These are phyloP conservation scores for Pisolithus marmoratus DNA, from an alignment of 768 basidiomycete genomes.

Conservation along the genomic window DNA sequence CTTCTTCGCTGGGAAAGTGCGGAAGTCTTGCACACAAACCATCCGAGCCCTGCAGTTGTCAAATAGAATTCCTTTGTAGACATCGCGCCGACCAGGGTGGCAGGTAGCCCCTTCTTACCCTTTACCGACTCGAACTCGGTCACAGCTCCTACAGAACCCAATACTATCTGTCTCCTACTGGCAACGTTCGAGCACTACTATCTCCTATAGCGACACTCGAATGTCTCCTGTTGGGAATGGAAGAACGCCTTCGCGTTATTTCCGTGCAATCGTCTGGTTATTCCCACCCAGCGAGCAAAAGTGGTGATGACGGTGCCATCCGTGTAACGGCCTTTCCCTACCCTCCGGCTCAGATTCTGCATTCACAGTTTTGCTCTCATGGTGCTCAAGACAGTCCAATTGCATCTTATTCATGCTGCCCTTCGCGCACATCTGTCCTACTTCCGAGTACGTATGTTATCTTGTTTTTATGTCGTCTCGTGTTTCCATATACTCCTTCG, in stretches of 20 bases:
- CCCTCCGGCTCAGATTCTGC: slow-evolving; percentile 21
- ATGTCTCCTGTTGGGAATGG: slow-evolving; percentile 39
- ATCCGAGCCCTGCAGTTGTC: no score
- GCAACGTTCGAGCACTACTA: slow-evolving; percentile 50
- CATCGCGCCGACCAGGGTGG: no score
- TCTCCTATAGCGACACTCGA: slow-evolving; percentile 64
- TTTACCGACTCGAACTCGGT: slow-evolving; percentile 36
- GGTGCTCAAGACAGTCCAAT: no score
- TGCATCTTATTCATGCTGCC: no score
- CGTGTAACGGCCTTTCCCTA: slow-evolving; percentile 26
- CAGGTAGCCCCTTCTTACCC: no score
- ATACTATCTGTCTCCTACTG: slow-evolving; percentile 26
- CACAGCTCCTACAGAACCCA: slow-evolving; percentile 24
- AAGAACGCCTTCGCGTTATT: slow-evolving; percentile 49
- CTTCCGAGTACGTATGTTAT: no score
- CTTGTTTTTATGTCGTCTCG: no score
- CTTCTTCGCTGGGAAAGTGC: slow-evolving; percentile 43
- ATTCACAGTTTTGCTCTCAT: no score
- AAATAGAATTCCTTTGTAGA: no score
- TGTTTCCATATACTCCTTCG: no score
- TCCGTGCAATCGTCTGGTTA: slow-evolving; percentile 52
- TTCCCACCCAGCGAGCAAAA: slow-evolving; percentile 23
- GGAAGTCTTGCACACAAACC: slow-evolving; percentile 41
- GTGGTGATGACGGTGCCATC: slow-evolving; percentile 20
- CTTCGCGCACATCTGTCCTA: no score